These are phyloP conservation scores for Pistacia vera DNA, from an alignment of 345 rosid species.

Conservation along the genomic window DNA sequence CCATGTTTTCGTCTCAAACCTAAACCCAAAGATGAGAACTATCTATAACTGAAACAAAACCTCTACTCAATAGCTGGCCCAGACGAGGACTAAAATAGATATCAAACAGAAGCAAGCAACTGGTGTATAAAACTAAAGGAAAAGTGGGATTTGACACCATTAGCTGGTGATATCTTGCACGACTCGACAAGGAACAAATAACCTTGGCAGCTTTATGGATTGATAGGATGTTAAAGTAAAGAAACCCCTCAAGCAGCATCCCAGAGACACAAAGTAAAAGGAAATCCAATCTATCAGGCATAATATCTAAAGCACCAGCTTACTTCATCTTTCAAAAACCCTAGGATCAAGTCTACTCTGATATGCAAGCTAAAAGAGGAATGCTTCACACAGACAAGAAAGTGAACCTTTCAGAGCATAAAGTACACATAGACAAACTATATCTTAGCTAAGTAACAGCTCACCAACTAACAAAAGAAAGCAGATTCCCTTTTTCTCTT, in stretches of 20 bases:
- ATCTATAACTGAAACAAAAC: slow-evolving; percentile 21
- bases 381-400: slow-evolving; percentile 61
- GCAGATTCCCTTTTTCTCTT: slow-evolving; percentile 77
- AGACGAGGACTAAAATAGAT: slow-evolving; percentile 27
- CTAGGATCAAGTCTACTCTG: slow-evolving; percentile 45
- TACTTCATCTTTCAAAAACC: slow-evolving; percentile 47
- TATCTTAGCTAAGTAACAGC: slow-evolving; percentile 69
- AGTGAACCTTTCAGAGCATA: slow-evolving; percentile 95
- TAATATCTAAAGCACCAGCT: slow-evolving; percentile 64
- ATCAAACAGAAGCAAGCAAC: slow-evolving; percentile 19
- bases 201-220: slow-evolving; percentile 67
- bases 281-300: slow-evolving; percentile 58
- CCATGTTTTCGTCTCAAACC: slow-evolving; percentile 50
- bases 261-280: slow-evolving; percentile 43
- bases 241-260: slow-evolving; percentile 52
- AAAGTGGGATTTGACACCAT: slow-evolving; percentile 52
- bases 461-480: slow-evolving; percentile 48
- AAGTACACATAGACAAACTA: slow-evolving; percentile 57
- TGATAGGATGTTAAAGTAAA: slow-evolving; percentile 51
- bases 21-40: slow-evolving; percentile 24
- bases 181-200: slow-evolving; percentile 72
- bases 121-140: slow-evolving; percentile 14
- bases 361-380: slow-evolving; percentile 45
- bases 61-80: slow-evolving; percentile 25
- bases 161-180: slow-evolving; percentile 62